Evolutionary conservation across 2,329 filamentous ascomycete genomes (phyloP).

Genomic region (Pseudohalonectria lignicola): DNA sequence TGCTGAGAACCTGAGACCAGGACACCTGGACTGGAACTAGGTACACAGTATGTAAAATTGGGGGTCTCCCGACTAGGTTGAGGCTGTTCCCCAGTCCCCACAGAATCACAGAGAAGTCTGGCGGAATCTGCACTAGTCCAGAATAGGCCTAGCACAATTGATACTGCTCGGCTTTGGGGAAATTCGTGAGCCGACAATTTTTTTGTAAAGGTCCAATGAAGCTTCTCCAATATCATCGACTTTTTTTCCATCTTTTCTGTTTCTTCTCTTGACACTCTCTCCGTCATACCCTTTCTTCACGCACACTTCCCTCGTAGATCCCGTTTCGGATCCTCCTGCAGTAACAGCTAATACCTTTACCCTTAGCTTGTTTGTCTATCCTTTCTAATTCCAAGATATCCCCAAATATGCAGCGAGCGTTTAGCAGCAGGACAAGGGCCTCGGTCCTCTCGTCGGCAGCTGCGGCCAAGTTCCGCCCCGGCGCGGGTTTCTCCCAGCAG

Average conservation of each 20-base stretch:
- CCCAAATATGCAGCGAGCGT: conserved; percentile 76
- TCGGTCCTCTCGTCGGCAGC: conserved; percentile 64
- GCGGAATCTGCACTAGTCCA: conserved; percentile 2
- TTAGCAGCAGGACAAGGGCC: conserved; percentile 70
- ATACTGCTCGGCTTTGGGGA: background rate
- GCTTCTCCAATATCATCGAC: conserved; percentile 7
- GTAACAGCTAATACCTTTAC: background rate
- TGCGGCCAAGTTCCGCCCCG: conserved; percentile 52
- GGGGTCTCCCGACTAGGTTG: too few relatives aligned
- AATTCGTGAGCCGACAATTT: conserved; percentile 3
- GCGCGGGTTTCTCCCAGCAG: conserved; percentile 66
- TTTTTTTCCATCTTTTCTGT: conserved; percentile 2
- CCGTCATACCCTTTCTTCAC: background rate
- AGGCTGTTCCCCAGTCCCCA: too few relatives aligned
- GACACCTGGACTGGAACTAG: too few relatives aligned
- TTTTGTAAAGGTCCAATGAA: conserved; percentile 5
- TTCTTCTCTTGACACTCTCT: background rate
- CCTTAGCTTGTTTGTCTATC: background rate
- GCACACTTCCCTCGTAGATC: background rate
- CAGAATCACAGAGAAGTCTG: conserved; percentile 11
- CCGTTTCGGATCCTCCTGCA: background rate
- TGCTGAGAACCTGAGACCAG: too few relatives aligned
- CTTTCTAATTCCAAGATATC: background rate
- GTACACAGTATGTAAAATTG: too few relatives aligned
- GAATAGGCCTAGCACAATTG: background rate